Conservation (phyloP, 148 eudicot species). For the Limonium bicolor region DNA sequence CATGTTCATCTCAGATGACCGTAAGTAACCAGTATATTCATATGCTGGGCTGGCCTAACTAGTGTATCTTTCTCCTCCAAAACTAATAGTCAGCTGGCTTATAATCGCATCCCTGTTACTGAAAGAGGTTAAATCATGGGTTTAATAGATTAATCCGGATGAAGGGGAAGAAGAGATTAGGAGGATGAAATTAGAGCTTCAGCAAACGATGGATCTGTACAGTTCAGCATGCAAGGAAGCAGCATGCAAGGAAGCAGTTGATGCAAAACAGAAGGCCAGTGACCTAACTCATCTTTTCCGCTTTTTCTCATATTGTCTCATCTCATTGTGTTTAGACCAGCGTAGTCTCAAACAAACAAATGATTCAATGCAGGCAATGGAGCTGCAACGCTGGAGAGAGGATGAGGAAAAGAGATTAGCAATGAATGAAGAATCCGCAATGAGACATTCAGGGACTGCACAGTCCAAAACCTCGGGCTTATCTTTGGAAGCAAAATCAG, state of each 20-base stretch:
- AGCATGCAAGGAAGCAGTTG: constrained; percentile 85
- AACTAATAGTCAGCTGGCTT: not conserved
- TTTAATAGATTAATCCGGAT: constrained; percentile 23
- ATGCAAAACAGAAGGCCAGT: constrained; percentile 54
- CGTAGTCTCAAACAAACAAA: not conserved
- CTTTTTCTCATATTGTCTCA: not conserved
- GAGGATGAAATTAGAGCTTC: constrained; percentile 71
- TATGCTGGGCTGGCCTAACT: not conserved
- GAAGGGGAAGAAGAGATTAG: constrained; percentile 74
- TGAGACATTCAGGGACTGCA: constrained; percentile 15
- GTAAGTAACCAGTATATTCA: constrained; percentile 16
- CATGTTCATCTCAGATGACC: constrained; percentile 26
- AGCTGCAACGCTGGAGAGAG: constrained; percentile 35
- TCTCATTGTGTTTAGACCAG: not conserved
- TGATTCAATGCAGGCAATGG: constrained; percentile 30
- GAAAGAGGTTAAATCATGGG: not conserved
- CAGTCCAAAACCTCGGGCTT: constrained; percentile 5
- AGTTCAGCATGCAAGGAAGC: constrained; percentile 90
- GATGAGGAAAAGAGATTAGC: constrained; percentile 30
- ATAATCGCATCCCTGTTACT: not conserved
- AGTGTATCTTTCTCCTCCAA: not conserved
- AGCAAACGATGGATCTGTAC: constrained; percentile 79
- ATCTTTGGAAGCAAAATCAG: constrained; percentile 5
- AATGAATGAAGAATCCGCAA: constrained; percentile 24
- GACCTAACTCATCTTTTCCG: not conserved